Evolutionary conservation across 441 rosid genomes (phyloP).

Genomic region (Gossypium aridum): DNA sequence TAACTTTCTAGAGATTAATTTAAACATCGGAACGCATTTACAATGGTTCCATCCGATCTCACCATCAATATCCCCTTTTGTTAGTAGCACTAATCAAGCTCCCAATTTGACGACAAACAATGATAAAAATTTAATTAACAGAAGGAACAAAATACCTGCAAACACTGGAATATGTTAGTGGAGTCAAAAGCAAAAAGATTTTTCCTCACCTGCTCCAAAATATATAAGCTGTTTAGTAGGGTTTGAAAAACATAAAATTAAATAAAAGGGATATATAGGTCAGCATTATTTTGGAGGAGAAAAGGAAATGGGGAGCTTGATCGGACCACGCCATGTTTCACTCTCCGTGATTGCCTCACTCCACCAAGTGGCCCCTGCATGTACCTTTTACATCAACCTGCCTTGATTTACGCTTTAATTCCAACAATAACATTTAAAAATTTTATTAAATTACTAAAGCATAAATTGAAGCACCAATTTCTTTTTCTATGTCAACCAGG

Average conservation of each 20-base stretch:
- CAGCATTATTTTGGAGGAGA: background rate
- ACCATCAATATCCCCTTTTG: background rate
- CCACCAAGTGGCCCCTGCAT: background rate
- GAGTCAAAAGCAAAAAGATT: background rate
- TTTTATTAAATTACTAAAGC: no score
- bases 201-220: background rate
- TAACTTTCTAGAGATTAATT: no score
- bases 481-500: background rate
- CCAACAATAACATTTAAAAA: background rate
- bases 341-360: constrained; percentile 18
- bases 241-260: no score
- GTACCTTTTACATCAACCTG: background rate
- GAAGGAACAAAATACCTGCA: background rate
- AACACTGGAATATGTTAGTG: background rate
- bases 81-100: background rate
- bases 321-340: background rate
- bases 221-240: no score
- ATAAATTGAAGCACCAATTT: background rate
- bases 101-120: background rate
- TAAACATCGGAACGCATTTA: no score
- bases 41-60: no score
- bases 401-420: constrained; percentile 21
- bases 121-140: background rate
- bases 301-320: background rate
- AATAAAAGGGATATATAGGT: no score